Conservation (phyloP, 129 eudicot species). For the Pulicaria dysenterica region DNA sequence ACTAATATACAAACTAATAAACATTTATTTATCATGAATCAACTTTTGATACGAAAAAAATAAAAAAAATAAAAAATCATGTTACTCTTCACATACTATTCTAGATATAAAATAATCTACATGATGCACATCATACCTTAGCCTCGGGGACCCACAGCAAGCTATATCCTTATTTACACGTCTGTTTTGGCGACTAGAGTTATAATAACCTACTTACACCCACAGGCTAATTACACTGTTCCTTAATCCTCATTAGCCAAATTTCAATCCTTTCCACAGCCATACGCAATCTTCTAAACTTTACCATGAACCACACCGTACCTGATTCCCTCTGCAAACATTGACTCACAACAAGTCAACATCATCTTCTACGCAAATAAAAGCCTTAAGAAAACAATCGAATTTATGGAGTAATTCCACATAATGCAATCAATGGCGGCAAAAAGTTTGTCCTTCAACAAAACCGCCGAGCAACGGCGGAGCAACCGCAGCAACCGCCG, state of each 20-base stretch:
- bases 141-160: background rate
- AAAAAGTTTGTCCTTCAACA: background rate
- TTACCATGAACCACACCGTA: constrained; percentile 24
- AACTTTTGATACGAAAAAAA: too few relatives aligned
- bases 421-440: constrained; percentile 14
- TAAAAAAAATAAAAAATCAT: too few relatives aligned
- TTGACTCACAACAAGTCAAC: constrained; percentile 7
- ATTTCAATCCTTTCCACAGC: background rate
- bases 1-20: too few relatives aligned
- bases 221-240: constrained; percentile 22
- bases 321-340: constrained; percentile 3
- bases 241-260: constrained; percentile 26
- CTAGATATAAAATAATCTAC: background rate
- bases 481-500: constrained; percentile 28
- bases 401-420: background rate
- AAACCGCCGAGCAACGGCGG: constrained; percentile 31
- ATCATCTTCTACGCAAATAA: constrained; percentile 8
- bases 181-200: constrained; percentile 22
- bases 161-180: constrained; percentile 11
- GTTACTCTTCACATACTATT: too few relatives aligned
- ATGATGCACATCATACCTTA: background rate
- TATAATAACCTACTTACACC: constrained; percentile 8
- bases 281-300: background rate
- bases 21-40: too few relatives aligned
- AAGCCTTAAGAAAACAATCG: background rate